Conservation (phyloP, 2,329 filamentous ascomycete species). For the Arthrobotrys iridis region DNA sequence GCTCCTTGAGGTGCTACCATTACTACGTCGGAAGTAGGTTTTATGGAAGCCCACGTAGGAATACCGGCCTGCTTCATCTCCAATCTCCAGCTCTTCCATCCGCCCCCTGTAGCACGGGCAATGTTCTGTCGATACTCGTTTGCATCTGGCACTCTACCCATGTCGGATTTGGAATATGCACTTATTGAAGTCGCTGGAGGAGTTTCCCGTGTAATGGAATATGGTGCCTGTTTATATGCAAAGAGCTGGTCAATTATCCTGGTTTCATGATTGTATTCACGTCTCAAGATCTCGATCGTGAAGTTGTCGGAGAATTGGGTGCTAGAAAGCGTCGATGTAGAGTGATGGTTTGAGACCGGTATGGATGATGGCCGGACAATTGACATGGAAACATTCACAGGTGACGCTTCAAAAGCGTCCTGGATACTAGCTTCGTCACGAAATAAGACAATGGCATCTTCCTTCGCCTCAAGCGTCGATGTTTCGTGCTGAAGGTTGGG, state of each 20-base stretch:
- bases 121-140: conserved; percentile 18
- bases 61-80: conserved; percentile 47
- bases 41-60: conserved; percentile 29
- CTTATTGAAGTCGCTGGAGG: conserved; percentile 33
- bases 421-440: conserved; percentile 17
- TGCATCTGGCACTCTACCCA: neutral
- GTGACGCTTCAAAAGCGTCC: conserved; percentile 28
- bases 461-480: conserved; percentile 27
- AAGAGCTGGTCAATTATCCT: conserved; percentile 44
- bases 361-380: conserved; percentile 28
- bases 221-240: neutral
- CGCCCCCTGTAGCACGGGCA: conserved; percentile 11
- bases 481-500: conserved; percentile 27
- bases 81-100: conserved; percentile 40
- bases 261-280: conserved; percentile 33
- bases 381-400: conserved; percentile 23
- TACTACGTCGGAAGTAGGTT: conserved; percentile 5
- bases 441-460: conserved; percentile 42
- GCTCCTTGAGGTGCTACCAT: neutral
- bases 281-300: conserved; percentile 23
- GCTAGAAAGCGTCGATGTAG: neutral
- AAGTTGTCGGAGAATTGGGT: neutral
- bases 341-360: neutral
- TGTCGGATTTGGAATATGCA: neutral
- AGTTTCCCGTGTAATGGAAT: conserved; percentile 27